Base-by-base conservation (phyloP, 2,329 filamentous ascomycete species). In the Blastomyces gilchristii region DNA sequence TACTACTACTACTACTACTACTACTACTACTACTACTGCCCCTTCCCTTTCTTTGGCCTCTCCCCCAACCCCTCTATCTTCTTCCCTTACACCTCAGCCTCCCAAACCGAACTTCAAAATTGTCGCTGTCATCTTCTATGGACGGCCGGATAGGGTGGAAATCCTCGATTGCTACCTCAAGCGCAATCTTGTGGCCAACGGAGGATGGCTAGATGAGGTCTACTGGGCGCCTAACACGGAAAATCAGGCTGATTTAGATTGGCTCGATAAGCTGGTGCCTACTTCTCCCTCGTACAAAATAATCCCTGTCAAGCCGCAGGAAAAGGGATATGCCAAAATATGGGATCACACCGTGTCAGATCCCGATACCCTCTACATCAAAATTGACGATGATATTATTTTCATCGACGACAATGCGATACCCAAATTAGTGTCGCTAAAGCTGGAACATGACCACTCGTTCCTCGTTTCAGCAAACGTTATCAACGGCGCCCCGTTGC, bases 391-490 rank as follows among this genome's bases (percentile, higher is more conserved):
- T 2, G 77, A 79, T 60, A 68, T 76, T 58, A 69, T 78, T 37
- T 80, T 73, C 62, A 66, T 79, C 14, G 75, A 78, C 63, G 75
- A 78, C 58, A 72, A 75, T 61, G 75, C 79, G 31, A 82, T 86
- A 58, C 78, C 81, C 1, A 79, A 81, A 2, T 75, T 85, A 8
- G 76, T 84, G 31, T 80, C 81, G 65, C 82, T 81, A 28, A 81
- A 80, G 65, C 71, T 82, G 56, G 74, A 78, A 6, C 76, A 83
- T 37, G 80, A 81, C 11, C 77, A 82, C 52, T 77, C 78, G 28
- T 79, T 78, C 65, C 72, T 80, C 54, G 79, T 85, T n/a, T 82
- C 81, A 1, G 82, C 82, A 58, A 84, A 85, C 65, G 75, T 85
- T 25, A 73, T 85, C 66, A 85, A 85, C 64, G 80, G 82, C 58